These are phyloP conservation scores for Fusarium nelsonii DNA, from an alignment of 2,329 filamentous ascomycete genomes.

Conservation along the genomic window DNA sequence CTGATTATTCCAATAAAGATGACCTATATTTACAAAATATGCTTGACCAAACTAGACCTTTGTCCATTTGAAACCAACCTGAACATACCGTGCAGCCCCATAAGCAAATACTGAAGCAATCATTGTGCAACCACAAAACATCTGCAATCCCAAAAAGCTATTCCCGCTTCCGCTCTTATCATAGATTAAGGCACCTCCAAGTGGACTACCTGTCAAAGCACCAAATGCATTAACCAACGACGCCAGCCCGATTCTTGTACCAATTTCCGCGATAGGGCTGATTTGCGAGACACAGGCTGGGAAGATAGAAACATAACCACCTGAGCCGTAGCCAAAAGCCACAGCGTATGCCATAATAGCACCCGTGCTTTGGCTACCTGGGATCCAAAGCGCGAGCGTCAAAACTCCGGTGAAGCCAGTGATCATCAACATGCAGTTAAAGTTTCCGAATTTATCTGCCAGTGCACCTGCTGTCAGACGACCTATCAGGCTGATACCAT, in stretches of 20 bases:
- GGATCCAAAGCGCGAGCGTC: background rate
- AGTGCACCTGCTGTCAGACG: background rate
- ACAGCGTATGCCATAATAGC: background rate
- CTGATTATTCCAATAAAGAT: too few relatives aligned
- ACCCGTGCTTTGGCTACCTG: fast-evolving
- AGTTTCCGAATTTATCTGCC: background rate
- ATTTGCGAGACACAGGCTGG: background rate
- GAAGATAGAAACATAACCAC: background rate
- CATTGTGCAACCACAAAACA: background rate
- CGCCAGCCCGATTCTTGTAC: background rate
- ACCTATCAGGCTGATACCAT: background rate
- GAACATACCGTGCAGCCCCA: background rate
- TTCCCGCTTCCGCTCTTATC: background rate
- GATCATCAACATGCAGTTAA: slow-evolving; percentile 9
- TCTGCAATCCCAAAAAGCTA: background rate
- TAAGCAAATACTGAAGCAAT: background rate
- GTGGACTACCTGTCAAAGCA: background rate
- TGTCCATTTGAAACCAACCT: fast-evolving
- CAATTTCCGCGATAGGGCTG: background rate
- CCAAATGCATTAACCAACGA: background rate
- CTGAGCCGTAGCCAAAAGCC: background rate
- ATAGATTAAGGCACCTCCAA: background rate
- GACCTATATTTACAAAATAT: too few relatives aligned
- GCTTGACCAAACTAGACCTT: background rate
- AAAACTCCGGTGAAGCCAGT: background rate